phyloP scores from a whole-genome alignment of 768 basidiomycete genomes.

The Mycena latifolia region DNA sequence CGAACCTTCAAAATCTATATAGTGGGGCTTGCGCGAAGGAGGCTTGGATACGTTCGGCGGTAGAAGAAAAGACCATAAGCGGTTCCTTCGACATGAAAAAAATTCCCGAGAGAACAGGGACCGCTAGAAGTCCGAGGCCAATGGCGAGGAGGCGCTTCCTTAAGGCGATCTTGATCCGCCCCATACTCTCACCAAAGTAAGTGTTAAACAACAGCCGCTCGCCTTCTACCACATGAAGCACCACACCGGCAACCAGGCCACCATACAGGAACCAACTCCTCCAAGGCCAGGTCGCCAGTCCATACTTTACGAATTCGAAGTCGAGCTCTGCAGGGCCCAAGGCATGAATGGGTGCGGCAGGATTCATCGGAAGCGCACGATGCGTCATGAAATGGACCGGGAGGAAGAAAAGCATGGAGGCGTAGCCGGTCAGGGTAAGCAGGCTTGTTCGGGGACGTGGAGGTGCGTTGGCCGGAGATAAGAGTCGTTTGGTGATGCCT shows the following conservation, averaged over 20 bases:
- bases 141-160: conserved; percentile 43
- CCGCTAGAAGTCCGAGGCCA: conserved; percentile 49
- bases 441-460: conserved; percentile 53
- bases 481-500: conserved; percentile 68
- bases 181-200: conserved; percentile 51
- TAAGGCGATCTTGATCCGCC: conserved; percentile 36
- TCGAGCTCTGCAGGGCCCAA: conserved; percentile 84
- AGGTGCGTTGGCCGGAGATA: conserved; percentile 51
- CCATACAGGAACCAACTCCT: conserved; percentile 73
- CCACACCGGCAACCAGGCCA: conserved; percentile 67
- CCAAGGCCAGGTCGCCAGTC: conserved; percentile 70
- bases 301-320: conserved; percentile 86
- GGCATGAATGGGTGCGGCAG: conserved; percentile 61
- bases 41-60: conserved; percentile 63
- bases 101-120: conserved; percentile 71
- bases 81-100: conserved; percentile 68
- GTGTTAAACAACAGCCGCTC: conserved; percentile 63
- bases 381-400: conserved; percentile 80
- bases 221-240: conserved; percentile 76
- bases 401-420: conserved; percentile 66
- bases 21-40: conserved; percentile 60
- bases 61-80: conserved; percentile 64
- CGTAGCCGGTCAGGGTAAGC: conserved; percentile 75
- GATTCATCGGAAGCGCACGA: conserved; percentile 65
- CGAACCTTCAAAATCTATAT: conserved; percentile 55